Evolutionary conservation across 2,329 filamentous ascomycete genomes (phyloP), one percentile per base, ranked within the genome.

Genomic region (Penicillium sp.): DNA sequence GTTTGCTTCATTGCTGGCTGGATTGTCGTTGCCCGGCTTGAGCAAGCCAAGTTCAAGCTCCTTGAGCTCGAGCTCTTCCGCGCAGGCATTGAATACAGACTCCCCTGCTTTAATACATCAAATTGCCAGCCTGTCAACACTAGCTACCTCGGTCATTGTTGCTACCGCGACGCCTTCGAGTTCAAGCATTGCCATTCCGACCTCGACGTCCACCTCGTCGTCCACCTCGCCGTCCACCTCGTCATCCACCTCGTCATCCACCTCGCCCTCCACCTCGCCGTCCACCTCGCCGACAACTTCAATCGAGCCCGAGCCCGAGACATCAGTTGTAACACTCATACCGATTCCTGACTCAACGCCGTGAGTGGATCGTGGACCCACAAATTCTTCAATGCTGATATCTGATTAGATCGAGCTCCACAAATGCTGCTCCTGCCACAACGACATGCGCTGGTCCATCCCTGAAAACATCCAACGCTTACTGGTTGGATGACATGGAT

Each of bases 401-500:
- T 12, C 34, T 18, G 16, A 8, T 6, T 8, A 39, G 36, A 5
- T 39, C 18, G 18, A 39, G 16, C 16, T 23, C 36, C 21, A 42
- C 16, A 16, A 28, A 28, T 7, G 31, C 47, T 26, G 16, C 41
- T 2, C 42, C 52, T 7, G 56, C 31, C 12, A 45, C 56, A 0
- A 60, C 60, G 31, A 59, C 58, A 9, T 66, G 63, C 18, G 48
- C 53, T 8, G 46, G 44, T 8, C 54, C 56, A 1, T 28, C 52
- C 1, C n/a, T 16, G 8, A 47, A 53, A 15, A 42, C 53, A 0
- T 42, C 49, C 1, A 45, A 46, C 4, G 41, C 34, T 1, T 68
- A 60, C 50, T 68, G 65, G 65, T 54, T 68, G 5, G 62, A 63
- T 16, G 45, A 56, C 7, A 60, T 66, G 29, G 63, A 68, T 29